phyloP scores from a whole-genome alignment of 345 rosid species.

The Orychophragmus violaceus region DNA sequence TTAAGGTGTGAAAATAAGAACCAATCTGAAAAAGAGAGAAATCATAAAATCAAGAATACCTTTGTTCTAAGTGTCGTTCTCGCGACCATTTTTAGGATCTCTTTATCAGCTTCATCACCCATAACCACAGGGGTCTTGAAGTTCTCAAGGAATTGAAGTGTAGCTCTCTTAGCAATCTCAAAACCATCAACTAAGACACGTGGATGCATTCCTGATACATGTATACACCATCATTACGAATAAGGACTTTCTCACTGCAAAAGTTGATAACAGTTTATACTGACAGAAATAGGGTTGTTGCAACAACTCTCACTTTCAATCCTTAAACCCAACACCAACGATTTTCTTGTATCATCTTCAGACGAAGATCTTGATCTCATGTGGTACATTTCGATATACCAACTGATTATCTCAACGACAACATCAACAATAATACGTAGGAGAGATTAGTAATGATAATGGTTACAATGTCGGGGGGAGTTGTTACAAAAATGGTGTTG shows the following conservation, averaged over 20 bases:
- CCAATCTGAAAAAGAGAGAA: not conserved
- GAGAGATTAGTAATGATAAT: too few species aligned
- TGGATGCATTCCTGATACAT: slow-evolving; percentile 89
- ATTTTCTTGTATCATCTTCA: too few species aligned
- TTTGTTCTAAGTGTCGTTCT: slow-evolving; percentile 93
- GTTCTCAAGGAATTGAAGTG: slow-evolving; percentile 84
- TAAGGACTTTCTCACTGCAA: not conserved
- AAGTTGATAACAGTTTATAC: not conserved
- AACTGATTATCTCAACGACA: too few species aligned
- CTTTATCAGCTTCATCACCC: slow-evolving; percentile 88
- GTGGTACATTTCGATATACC: too few species aligned
- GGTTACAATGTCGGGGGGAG: too few species aligned
- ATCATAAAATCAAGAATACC: slow-evolving; percentile 33
- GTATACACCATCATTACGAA: not conserved
- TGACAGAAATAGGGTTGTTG: too few species aligned
- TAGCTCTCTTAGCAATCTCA: slow-evolving; percentile 92
- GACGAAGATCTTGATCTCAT: too few species aligned
- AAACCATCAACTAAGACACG: slow-evolving; percentile 99
- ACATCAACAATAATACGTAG: too few species aligned
- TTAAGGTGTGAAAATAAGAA: not conserved
- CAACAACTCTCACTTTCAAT: too few species aligned
- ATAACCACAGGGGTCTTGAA: slow-evolving; percentile 97
- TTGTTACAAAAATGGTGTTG: too few species aligned
- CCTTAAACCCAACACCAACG: too few species aligned
- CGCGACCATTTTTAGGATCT: slow-evolving; percentile 95